Evolutionary conservation across 139 green algal genomes (phyloP).

Genomic region (Chlorella sp.): DNA sequence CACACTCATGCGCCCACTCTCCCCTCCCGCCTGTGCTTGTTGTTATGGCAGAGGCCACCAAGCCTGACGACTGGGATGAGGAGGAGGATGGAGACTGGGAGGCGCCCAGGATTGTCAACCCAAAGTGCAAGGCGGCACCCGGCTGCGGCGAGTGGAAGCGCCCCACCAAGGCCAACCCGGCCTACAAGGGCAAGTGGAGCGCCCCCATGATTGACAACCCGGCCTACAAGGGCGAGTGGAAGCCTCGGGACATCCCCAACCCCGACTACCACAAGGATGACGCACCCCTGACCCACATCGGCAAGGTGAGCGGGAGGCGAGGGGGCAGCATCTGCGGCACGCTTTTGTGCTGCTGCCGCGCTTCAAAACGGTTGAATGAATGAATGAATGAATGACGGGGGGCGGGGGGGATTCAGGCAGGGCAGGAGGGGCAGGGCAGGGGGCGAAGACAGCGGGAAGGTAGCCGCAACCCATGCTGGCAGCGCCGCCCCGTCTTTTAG

Average conservation of each 20-base stretch:
- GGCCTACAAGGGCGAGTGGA: constrained; percentile 81
- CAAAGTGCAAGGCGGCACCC: constrained; percentile 73
- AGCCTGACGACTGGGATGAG: constrained; percentile 96
- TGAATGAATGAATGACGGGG: too few relatives aligned
- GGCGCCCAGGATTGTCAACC: constrained; percentile 82
- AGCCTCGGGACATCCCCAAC: constrained; percentile 81
- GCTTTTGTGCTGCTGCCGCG: too few relatives aligned
- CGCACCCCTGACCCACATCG: constrained; percentile 69
- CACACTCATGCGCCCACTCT: too few relatives aligned
- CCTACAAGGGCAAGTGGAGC: constrained; percentile 91
- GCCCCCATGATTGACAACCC: constrained; percentile 90
- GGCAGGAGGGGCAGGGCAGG: too few relatives aligned
- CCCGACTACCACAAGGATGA: constrained; percentile 73
- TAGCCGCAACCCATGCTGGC: too few relatives aligned
- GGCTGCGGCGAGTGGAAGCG: constrained; percentile 92
- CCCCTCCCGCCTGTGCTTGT: background rate
- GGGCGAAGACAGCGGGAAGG: too few relatives aligned
- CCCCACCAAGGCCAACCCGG: constrained; percentile 88
- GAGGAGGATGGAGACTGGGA: constrained; percentile 95
- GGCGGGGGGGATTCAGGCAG: too few relatives aligned
- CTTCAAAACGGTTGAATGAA: too few relatives aligned
- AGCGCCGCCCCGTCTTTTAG: too few relatives aligned
- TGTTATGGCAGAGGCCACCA: constrained; percentile 59
- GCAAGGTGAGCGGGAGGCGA: constrained; percentile 30
- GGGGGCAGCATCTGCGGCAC: background rate